These are phyloP conservation scores for Blastobotrys elegans DNA, from an alignment of 1,139 yeast genomes.

Conservation along the genomic window DNA sequence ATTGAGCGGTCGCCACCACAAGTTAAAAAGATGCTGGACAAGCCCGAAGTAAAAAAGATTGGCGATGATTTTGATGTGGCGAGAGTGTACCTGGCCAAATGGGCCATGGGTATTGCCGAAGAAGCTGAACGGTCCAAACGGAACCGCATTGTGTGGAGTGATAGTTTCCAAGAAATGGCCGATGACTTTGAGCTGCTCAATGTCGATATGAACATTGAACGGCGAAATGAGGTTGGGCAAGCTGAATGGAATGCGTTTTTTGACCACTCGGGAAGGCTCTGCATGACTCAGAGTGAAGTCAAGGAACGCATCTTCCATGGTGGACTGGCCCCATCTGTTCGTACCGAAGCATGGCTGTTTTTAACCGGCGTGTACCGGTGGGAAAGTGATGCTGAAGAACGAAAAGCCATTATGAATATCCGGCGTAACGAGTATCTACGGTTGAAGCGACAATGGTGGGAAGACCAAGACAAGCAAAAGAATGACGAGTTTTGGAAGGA, in stretches of 20 bases:
- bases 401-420: slow-evolving; percentile 53
- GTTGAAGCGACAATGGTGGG: slow-evolving; percentile 64
- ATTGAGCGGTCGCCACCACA: slow-evolving; percentile 62
- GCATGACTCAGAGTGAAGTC: slow-evolving; percentile 69
- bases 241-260: slow-evolving; percentile 87
- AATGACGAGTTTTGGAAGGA: slow-evolving; percentile 77
- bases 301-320: slow-evolving; percentile 86
- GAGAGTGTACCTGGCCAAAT: slow-evolving; percentile 83
- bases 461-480: slow-evolving; percentile 51
- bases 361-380: slow-evolving; percentile 81
- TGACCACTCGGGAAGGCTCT: slow-evolving; percentile 69
- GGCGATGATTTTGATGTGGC: slow-evolving; percentile 94
- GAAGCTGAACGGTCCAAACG: slow-evolving; percentile 73
- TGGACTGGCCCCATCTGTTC: slow-evolving; percentile 57
- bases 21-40: slow-evolving; percentile 57
- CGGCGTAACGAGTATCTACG: slow-evolving; percentile 61
- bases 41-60: slow-evolving; percentile 74
- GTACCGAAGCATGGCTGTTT: slow-evolving; percentile 83
- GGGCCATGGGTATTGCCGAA: slow-evolving; percentile 95
- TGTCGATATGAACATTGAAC: slow-evolving; percentile 55
- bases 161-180: slow-evolving; percentile 42
- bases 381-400: slow-evolving; percentile 71
- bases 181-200: slow-evolving; percentile 66
- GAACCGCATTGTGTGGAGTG: slow-evolving; percentile 41
- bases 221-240: slow-evolving; percentile 59